Evolutionary conservation across 2,329 filamentous ascomycete species (phyloP), one percentile per base, ranked within the genome.

Genomic region (Sarocladiaceae sp.): DNA sequence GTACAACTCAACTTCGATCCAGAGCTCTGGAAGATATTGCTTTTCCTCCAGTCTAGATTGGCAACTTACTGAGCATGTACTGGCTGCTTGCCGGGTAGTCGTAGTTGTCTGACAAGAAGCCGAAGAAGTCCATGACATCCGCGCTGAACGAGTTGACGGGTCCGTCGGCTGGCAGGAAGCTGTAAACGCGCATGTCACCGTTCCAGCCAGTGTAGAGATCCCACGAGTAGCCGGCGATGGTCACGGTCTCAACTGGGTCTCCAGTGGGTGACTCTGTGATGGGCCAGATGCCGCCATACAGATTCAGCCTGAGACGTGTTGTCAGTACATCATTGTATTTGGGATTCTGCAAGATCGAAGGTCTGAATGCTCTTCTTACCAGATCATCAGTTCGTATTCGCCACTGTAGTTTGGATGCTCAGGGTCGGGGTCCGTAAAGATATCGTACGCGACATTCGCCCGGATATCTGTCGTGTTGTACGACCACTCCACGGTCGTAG

Each of bases 371-470:
- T n/a, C n/a, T 18, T 33, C 53, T 23, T 45, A 58, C 80, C 80
- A 84, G 51, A 84, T 70, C 80, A 84, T 84, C 53, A 83, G 66
- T 60, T 83, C 80, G 55, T 77, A 82, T 23, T 61, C 60, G 2
- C 73, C 66, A 15, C 65, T 65, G 32, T 47, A 55, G 43, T 54
- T 60, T 31, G 44, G 47, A 35, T 58, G 58, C 20, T 56, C 48
- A 15, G 50, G 50, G 33, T 71, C 66, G 21, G 59, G 55, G 6
- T 65, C 64, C 13, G 77, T 78, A 62, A 83, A 83, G 42, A 82
- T 59, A 56, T 82, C 78, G 54, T 80, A 83, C 12, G 77, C 67
- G 13, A 83, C 78, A 53, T 83, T 70, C 43, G 76, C 75, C 26
- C 76, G 63, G 40, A 80, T 57, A 45, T 63, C 56, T 42, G 58